These are phyloP conservation scores for Xylariaceae sp. DNA, from an alignment of 2,329 filamentous ascomycete species.

Conservation along the genomic window DNA sequence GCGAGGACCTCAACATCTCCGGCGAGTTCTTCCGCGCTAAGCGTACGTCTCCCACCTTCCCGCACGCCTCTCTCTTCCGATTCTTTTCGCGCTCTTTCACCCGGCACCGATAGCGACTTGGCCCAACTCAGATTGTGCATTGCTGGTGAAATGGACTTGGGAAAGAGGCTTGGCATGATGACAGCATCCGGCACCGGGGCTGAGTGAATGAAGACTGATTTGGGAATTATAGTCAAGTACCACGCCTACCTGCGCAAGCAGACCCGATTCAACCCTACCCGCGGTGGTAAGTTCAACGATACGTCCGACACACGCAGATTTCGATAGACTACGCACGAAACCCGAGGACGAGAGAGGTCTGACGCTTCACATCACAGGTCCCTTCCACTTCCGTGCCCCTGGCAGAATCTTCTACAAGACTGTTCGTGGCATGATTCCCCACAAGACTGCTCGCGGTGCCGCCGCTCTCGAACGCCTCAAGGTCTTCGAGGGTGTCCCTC, in stretches of 20 bases:
- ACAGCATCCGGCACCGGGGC: background rate
- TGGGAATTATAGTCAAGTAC: slow-evolving; percentile 85
- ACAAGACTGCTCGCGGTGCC: slow-evolving; percentile 98
- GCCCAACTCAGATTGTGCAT: slow-evolving; percentile 1
- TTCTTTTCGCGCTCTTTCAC: background rate
- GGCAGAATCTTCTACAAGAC: slow-evolving; percentile 99
- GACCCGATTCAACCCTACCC: slow-evolving; percentile 99
- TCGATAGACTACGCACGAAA: too few relatives aligned
- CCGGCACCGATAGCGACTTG: background rate
- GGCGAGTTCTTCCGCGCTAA: slow-evolving; percentile 99
- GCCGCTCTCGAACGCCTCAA: slow-evolving; percentile 97
- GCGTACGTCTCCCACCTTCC: slow-evolving; percentile 67
- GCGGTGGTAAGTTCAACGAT: slow-evolving; percentile 69
- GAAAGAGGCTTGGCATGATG: slow-evolving; percentile 12
- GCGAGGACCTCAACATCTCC: slow-evolving; percentile 99
- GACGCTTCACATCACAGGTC: slow-evolving; percentile 54
- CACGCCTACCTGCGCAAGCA: slow-evolving; percentile 99
- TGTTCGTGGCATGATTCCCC: slow-evolving; percentile 99
- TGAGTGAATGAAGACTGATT: slow-evolving; percentile 41
- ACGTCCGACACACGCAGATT: slow-evolving; percentile 17
- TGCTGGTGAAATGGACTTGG: background rate
- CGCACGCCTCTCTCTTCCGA: slow-evolving; percentile 1
- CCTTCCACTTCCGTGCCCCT: slow-evolving; percentile 99
- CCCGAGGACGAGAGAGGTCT: slow-evolving; percentile 20
- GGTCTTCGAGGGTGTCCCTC: slow-evolving; percentile 99